Base-by-base conservation (phyloP, 192 early-diverging fungal species). In the Cetraspora pellucida region DNA sequence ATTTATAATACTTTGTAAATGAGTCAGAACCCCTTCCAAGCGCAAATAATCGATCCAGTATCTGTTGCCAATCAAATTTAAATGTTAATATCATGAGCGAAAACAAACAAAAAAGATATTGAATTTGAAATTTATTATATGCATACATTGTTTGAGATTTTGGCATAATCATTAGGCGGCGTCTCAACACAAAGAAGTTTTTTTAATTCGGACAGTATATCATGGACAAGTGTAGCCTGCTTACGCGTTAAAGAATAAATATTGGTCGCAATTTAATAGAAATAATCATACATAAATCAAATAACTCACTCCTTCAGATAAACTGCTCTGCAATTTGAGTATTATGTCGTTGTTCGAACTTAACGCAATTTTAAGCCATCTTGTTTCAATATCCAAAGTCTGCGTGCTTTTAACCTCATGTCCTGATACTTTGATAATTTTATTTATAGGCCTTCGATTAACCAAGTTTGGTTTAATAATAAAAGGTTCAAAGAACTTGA, bases 131-230 rank as follows among this genome's bases (percentile, higher is more conserved):
- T 58, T 37, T 17, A n/a, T 21, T 14, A 52, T 9, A 13, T 37
- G 37, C 31, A 54, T 72, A 72, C 72, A 25, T 74, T 44, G 10
- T 74, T 74, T 60, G 54, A 19, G 27, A 74, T 61, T 60, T 74
- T 57, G 14, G 25, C n/a, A 47, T 17, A 44, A 60, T 74, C 54
- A 2, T 74, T 43, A 25, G 14, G 8, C 23, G 57, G 72, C 3
- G 2, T 57, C 23, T 57, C 55, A 21, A 46, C 23, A 16, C 55
- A 74, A 37, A 74, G 37, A 21, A 60, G 43, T 1, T 58, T 60
- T 44, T 74, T 74, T 16, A 74, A 60, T 60, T 60, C 30, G 23
- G 30, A 10, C 16, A 57, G 17, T 60, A 57, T 74, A 57, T 59
- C 72, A 57, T 19, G 37, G 23, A 60, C 30, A 25, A 21, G 52